Percentiles rank a stretch among this genome's conserved stretches.
phyloP scores from a whole-genome alignment of 176 grass and related monocot species.

The Triticum timopheevii region DNA sequence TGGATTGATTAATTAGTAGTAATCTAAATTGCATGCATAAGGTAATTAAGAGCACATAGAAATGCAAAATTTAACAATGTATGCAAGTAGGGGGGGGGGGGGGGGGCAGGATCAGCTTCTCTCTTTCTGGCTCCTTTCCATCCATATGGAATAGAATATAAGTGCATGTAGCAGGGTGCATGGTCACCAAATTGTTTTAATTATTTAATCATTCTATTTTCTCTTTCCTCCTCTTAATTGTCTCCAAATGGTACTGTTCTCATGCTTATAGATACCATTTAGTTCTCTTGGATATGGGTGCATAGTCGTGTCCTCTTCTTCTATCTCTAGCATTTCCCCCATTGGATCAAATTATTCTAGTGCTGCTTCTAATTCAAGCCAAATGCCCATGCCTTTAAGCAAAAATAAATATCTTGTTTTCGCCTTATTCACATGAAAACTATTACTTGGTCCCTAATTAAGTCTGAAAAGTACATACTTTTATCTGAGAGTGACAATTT shows the following conservation, averaged over 20 bases:
- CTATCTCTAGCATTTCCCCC: neutral
- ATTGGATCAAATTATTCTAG: neutral
- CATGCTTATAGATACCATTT: slow-evolving; percentile 4
- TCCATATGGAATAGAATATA: slow-evolving; percentile 6
- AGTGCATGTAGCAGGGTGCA: neutral
- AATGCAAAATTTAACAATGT: neutral
- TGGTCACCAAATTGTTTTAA: neutral
- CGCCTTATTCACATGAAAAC: neutral
- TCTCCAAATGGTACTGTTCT: neutral
- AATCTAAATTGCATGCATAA: neutral
- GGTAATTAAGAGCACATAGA: neutral
- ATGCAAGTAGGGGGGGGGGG: neutral
- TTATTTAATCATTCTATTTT: neutral
- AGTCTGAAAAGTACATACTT: neutral
- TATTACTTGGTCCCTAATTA: too few species aligned
- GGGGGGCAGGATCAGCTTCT: neutral
- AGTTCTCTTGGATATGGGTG: neutral
- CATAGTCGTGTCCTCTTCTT: neutral
- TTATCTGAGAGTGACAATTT: neutral
- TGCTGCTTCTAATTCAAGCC: neutral
- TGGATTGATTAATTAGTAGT: too few species aligned
- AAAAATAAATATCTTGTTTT: neutral
- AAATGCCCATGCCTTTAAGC: neutral
- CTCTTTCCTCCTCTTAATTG: neutral
- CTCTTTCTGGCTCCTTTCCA: slow-evolving; percentile 1